These are phyloP conservation scores for Vaccinium corymbosum DNA, from an alignment of 148 eudicot species.

Conservation along the genomic window DNA sequence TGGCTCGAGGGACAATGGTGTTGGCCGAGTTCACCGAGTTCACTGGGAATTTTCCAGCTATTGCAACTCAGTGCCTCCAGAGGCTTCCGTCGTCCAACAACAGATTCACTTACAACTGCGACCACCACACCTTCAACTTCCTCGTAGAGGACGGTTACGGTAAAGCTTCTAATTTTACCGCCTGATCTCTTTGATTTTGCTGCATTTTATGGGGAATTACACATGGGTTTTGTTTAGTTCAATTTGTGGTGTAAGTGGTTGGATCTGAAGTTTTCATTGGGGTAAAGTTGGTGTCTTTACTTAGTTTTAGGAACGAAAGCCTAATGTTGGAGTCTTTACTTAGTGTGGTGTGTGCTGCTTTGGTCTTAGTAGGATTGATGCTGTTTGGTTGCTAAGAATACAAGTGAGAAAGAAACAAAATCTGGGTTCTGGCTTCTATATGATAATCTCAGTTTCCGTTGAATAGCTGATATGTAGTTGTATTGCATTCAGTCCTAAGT, in stretches of 20 bases:
- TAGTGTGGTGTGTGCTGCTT: background rate
- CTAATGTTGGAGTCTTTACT: too few relatives aligned
- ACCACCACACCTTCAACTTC: constrained; percentile 52
- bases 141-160: constrained; percentile 48
- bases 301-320: background rate
- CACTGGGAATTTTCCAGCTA: constrained; percentile 54
- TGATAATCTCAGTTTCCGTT: too few relatives aligned
- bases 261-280: background rate
- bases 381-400: background rate
- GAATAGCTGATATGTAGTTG: too few relatives aligned
- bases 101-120: constrained; percentile 47
- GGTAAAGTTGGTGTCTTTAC: background rate
- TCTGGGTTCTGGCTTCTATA: background rate
- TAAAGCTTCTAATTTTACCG: constrained; percentile 4
- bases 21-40: constrained; percentile 55
- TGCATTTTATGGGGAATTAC: background rate
- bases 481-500: too few relatives aligned
- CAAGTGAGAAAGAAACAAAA: background rate
- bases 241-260: background rate
- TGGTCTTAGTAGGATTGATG: background rate
- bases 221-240: background rate
- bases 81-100: constrained; percentile 39
- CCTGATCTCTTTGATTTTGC: constrained; percentile 5
- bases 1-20: constrained; percentile 47
- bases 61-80: constrained; percentile 51